Evolutionary conservation across 805 yeast genomes (phyloP), one percentile per base, ranked within the genome.

Genomic region (Suhomyces sp.): DNA sequence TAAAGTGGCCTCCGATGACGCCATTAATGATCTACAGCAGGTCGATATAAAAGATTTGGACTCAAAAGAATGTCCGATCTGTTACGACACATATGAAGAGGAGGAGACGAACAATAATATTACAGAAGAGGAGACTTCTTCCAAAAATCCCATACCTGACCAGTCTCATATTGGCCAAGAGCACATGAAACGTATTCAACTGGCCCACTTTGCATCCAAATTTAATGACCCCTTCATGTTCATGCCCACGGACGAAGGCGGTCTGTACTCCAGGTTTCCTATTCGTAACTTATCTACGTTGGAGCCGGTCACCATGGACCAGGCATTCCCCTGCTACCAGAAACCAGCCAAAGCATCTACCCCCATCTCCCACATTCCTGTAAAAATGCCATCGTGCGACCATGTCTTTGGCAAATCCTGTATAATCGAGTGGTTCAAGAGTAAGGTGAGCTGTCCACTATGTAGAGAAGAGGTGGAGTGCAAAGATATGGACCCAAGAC

Each of bases 321-420:
- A 67, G 20, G 47, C 55, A 12, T 57, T 70, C 41, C 73, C 74
- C 2, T 71, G 72, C 4, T 66, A 55, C 46, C 41, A 37, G 17
- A 46, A 31, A 19, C 52, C 51, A 15, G 64, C 60, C 17, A 54
- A 52, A 37, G 51, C 52, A 12, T 48, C 56, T 24, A 52, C 48
- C 5, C 31, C 41, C 13, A 24, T 44, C 39, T 51, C 49, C 12
- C 79, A 75, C 55, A 54, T 64, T 8, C 74, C 79, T 0, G 71
- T 73, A 3, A 62, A 66, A 51, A 68, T 75, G 71, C 78, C 78
- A 1, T 71, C 68, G 52, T 75, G 79, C 53, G 62, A 67, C 21
- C 79, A 75, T 56, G 57, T 71, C 0, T 75, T 75, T 56, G 78
- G 79, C 13, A 66, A 67, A 54, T 56, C 72, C 7, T 75, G 79